phyloP scores from a whole-genome alignment of 768 basidiomycete species.

The Mycena haematopus region DNA sequence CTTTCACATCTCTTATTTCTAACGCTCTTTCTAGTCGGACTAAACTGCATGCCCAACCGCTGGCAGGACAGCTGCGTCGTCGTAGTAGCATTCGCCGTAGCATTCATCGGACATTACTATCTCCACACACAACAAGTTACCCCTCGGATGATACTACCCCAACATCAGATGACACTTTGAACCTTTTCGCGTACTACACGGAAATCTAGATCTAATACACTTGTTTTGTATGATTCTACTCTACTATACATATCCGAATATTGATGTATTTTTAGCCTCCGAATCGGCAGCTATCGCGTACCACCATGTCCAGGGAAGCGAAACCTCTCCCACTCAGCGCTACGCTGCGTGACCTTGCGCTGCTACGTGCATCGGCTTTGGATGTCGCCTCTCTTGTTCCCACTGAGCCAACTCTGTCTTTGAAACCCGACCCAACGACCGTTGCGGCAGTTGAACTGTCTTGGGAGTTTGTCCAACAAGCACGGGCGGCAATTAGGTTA shows the following conservation, averaged over 20 bases:
- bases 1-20: constrained; percentile 28
- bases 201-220: not conserved
- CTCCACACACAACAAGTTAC: not conserved
- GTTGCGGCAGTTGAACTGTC: constrained; percentile 56
- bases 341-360: constrained; percentile 74
- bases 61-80: not conserved
- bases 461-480: constrained; percentile 62
- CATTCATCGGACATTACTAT: not conserved
- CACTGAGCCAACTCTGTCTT: constrained; percentile 17
- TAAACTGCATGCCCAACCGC: constrained; percentile 15
- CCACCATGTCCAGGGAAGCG: constrained; percentile 37
- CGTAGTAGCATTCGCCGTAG: not conserved
- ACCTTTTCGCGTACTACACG: constrained; percentile 51
- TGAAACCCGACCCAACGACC: constrained; percentile 27
- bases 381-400: constrained; percentile 40
- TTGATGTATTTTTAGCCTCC: constrained; percentile 15
- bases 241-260: too few species aligned
- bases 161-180: constrained; percentile 55
- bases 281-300: not conserved
- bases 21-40: constrained; percentile 26
- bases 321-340: constrained; percentile 64
- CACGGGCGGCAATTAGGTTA: constrained; percentile 62
- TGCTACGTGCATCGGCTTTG: constrained; percentile 64
- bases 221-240: not conserved
- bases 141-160: constrained; percentile 18